Evolutionary conservation across 1,284 basidiomycete genomes (phyloP).

Genomic region (Bjerkandera adusta): DNA sequence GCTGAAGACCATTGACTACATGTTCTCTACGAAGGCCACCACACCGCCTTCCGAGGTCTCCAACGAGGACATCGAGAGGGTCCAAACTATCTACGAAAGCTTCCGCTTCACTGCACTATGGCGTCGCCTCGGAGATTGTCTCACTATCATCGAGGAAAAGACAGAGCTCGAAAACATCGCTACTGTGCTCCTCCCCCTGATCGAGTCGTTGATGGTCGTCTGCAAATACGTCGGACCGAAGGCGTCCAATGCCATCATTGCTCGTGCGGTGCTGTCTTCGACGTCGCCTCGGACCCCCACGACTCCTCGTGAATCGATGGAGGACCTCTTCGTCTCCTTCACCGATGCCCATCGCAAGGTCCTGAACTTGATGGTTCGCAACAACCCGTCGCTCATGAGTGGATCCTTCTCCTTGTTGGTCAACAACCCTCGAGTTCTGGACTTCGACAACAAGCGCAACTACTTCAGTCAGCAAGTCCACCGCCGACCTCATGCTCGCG

Average conservation of each 20-base stretch:
- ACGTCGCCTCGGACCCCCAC: constrained; percentile 67
- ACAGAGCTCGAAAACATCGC: constrained; percentile 84
- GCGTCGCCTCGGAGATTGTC: constrained; percentile 82
- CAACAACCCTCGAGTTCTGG: constrained; percentile 94
- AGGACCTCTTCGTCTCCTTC: constrained; percentile 91
- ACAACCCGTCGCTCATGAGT: constrained; percentile 96
- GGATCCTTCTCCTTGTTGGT: constrained; percentile 97
- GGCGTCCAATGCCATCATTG: constrained; percentile 36
- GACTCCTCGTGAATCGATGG: constrained; percentile 69
- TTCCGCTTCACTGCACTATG: constrained; percentile 88
- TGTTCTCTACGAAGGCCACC: constrained; percentile 73
- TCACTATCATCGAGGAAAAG: constrained; percentile 79
- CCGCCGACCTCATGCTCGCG: constrained; percentile 75
- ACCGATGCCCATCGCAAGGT: constrained; percentile 95
- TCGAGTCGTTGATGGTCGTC: constrained; percentile 97
- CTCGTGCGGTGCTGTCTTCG: constrained; percentile 53
- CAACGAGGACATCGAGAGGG: constrained; percentile 70
- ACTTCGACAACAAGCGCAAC: constrained; percentile 99
- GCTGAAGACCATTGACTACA: constrained; percentile 94
- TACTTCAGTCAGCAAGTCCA: constrained; percentile 98
- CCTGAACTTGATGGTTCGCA: constrained; percentile 96
- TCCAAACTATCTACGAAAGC: constrained; percentile 82
- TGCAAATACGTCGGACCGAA: constrained; percentile 89
- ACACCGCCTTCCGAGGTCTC: constrained; percentile 38
- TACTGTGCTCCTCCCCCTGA: constrained; percentile 87